A percentile compares a stretch with the other conserved stretches of the same genome.
Evolutionary conservation across 2,329 filamentous ascomycete species (phyloP).

Genomic region (Polytolypa hystricis): DNA sequence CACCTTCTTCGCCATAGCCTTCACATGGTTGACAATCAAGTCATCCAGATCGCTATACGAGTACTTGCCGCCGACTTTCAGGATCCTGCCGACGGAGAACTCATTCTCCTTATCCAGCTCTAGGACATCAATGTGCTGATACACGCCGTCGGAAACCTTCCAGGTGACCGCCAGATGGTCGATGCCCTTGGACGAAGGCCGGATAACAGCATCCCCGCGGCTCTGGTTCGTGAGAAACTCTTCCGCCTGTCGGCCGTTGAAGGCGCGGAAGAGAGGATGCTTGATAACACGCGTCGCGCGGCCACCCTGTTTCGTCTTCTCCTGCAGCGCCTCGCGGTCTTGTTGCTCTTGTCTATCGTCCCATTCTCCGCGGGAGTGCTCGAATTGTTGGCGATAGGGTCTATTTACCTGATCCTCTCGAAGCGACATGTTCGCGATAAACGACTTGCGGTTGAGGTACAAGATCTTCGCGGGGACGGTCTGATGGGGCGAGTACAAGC

Average conservation of each 20-base stretch:
- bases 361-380: slow-evolving; percentile 73
- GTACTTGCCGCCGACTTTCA: slow-evolving; percentile 79
- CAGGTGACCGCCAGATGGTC: slow-evolving; percentile 94
- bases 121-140: slow-evolving; percentile 93
- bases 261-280: slow-evolving; percentile 88
- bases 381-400: slow-evolving; percentile 57
- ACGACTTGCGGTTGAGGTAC: slow-evolving; percentile 75
- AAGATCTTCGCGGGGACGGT: slow-evolving; percentile 80
- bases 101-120: slow-evolving; percentile 96
- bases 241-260: slow-evolving; percentile 85
- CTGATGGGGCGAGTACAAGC: slow-evolving; percentile 67
- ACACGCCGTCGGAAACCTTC: slow-evolving; percentile 95
- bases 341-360: slow-evolving; percentile 69
- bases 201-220: slow-evolving; percentile 83
- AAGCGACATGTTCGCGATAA: slow-evolving; percentile 72
- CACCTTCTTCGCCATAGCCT: slow-evolving; percentile 95
- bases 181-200: slow-evolving; percentile 86
- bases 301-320: slow-evolving; percentile 75
- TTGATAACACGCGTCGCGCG: slow-evolving; percentile 93
- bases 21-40: slow-evolving; percentile 91
- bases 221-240: slow-evolving; percentile 82
- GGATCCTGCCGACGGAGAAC: slow-evolving; percentile 76
- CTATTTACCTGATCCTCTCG: slow-evolving; percentile 68
- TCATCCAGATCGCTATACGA: slow-evolving; percentile 95
- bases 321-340: slow-evolving; percentile 71